Evolutionary conservation across 768 basidiomycete species (phyloP), one percentile per base, ranked within the genome.

Genomic region (Leccinum boreale): DNA sequence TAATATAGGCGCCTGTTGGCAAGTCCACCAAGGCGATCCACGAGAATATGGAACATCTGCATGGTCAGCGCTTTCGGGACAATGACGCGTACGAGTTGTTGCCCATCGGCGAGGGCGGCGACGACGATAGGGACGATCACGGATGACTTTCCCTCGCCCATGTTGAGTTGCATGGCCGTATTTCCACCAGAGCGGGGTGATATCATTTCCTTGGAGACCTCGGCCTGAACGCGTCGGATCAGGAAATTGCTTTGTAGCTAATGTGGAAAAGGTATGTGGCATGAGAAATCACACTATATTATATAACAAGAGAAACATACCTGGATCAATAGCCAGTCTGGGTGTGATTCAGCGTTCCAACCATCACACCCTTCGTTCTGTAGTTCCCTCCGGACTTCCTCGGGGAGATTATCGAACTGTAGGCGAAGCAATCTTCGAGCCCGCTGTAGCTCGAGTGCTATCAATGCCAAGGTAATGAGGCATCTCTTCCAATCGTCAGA

Each of bases 261-360:
- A 77, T 60, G 46, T 10, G 50, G 17, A 47, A n/a, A 19, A 58
- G 39, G 21, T 69, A 12, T 31, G 14, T 14, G 5, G n/a, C 5
- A 8, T 50, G 14, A 58, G 59, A 14, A 39, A 52, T 4, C 5
- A 26, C 17, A 12, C 23, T 15, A 1, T 23, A 26, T 48, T 5
- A 17, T 31, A 31, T 31, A 12, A 54, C 15, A 2, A 11, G 4
- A 44, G n/a, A 50, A 31, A 31, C 54, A 23, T 24, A 79, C 77
- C 70, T 81, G 80, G n/a, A 82, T 70, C 11, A 81, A 59, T 0
- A 79, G 60, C 80, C 78, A 82, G 49, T 78, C 78, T 2, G 65
- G 49, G 23, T 64, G 51, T 19, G 26, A 6, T 9, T 61, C 52
- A 3, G 66, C 52, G 9, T 58, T 29, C 66, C 64, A 61, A 17